Evolutionary conservation across 2,329 filamentous ascomycete genomes (phyloP), one percentile per base, ranked within the genome.

Genomic region (Phoma sp.): DNA sequence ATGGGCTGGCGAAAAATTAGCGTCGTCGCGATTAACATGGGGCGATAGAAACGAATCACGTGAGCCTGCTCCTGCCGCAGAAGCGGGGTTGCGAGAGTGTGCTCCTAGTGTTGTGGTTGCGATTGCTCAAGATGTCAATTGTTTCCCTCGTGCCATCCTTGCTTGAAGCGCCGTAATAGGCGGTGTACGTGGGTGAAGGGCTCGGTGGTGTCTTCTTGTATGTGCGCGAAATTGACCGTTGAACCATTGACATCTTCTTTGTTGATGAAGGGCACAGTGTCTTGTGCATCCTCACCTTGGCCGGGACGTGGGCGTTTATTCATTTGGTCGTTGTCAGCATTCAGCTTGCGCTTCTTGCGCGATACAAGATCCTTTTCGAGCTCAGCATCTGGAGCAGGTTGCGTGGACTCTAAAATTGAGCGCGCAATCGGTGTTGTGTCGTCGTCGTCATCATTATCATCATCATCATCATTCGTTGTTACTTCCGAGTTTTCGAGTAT

Each of bases 161-260:
- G 68, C 70, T 60, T 81, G 74, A 54, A 78, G 76, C 58, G 69
- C 73, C 40, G 79, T 74, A 27, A 83, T 81, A 54, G 79, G 75
- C 38, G 75, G 76, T 38, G 77, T 67, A 31, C 82, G 82, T 51
- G 81, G 82, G 69, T 81, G 82, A 27, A 82, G 84, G 36, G 77
- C 79, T 43, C 47, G 48, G 61, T 48, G 7, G 65, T 65, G 53
- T 67, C 63, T 48, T 64, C 57, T n/a, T 66, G 67, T 4, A 70
- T 58, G 36, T 70, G 63, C 15, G 65, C 61, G 21, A 69, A 51
- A 17, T 58, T 64, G 27, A 49, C 38, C 1, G 68, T 43, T 10
- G 68, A 51, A 39, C 57, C 55, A n/a, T 63, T 45, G 31, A 68
- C 35, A 43, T 62, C 62, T 37, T 61, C 55, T 46, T 65, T 67